Percentiles rank a stretch among this genome's conserved stretches.
These are phyloP conservation scores for Hymenoscyphus fructigenus DNA, from an alignment of 2,329 filamentous ascomycete genomes.

Conservation along the genomic window DNA sequence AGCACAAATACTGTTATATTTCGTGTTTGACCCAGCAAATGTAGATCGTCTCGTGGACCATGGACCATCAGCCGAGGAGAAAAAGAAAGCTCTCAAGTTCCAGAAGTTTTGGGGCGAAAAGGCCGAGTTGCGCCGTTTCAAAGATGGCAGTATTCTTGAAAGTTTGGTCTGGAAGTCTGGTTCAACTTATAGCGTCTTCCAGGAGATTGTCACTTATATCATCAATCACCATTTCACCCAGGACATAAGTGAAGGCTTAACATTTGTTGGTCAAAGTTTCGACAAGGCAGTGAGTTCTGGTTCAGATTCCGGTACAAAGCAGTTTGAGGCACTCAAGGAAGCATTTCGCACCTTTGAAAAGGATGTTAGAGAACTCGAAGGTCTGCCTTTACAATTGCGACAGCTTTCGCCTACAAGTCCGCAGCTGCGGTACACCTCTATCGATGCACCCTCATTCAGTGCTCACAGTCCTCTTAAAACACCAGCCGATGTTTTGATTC, in stretches of 20 bases:
- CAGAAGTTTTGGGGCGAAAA: constrained; percentile 94
- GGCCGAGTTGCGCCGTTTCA: constrained; percentile 89
- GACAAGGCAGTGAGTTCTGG: constrained; percentile 42
- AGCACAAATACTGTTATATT: constrained; percentile 56
- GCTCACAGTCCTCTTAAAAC: constrained; percentile 41
- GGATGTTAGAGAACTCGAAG: constrained; percentile 74
- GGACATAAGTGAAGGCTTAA: constrained; percentile 41
- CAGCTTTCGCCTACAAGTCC: constrained; percentile 74
- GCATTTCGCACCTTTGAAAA: constrained; percentile 69
- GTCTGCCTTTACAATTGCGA: constrained; percentile 82
- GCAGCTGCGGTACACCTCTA: constrained; percentile 71
- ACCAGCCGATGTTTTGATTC: constrained; percentile 77
- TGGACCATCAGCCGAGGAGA: constrained; percentile 82
- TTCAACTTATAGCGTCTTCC: constrained; percentile 62
- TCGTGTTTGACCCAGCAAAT: constrained; percentile 72
- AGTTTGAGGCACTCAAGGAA: constrained; percentile 56
- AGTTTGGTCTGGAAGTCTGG: constrained; percentile 81
- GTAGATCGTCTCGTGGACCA: constrained; percentile 79
- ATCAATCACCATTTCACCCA: constrained; percentile 68
- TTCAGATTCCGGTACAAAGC: constrained; percentile 39
- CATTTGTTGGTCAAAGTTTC: constrained; percentile 47
- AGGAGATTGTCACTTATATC: constrained; percentile 76
- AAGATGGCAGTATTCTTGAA: constrained; percentile 90
- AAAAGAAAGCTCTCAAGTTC: constrained; percentile 77
- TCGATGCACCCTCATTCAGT: constrained; percentile 50